phyloP scores from a whole-genome alignment of 495 filamentous ascomycete species.

The Cercophora sp. region DNA sequence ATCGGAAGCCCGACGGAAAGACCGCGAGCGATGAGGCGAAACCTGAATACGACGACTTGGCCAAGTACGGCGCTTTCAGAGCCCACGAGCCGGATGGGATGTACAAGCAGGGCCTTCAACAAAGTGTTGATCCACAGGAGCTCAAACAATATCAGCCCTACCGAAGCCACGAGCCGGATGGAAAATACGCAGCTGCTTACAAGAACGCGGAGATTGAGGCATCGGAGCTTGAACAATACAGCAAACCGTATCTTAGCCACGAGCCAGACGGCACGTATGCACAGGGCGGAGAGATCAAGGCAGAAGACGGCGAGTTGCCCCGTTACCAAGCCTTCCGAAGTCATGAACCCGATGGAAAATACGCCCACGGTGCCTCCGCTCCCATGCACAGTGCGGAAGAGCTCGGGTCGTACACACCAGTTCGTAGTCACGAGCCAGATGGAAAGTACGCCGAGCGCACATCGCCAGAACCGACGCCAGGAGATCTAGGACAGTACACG shows the following conservation, averaged over 20 bases:
- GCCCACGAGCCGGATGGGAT: conserved; percentile 26
- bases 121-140: too few relatives aligned
- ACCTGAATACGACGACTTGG: conserved; percentile 15
- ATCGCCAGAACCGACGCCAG: background rate
- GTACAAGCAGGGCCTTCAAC: conserved; percentile 18
- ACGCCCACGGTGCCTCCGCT: background rate
- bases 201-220: background rate
- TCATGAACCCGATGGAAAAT: conserved; percentile 18
- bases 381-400: conserved; percentile 10
- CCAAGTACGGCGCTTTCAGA: conserved; percentile 17
- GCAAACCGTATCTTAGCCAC: conserved; percentile 2
- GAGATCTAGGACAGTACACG: conserved; percentile 19
- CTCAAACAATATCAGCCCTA: conserved; percentile 28
- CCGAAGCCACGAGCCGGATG: conserved; percentile 32
- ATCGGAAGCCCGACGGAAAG: conserved; percentile 24
- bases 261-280: too few relatives aligned
- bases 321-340: conserved; percentile 3
- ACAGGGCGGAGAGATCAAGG: background rate
- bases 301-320: background rate
- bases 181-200: conserved; percentile 24
- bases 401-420: conserved; percentile 25
- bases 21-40: conserved; percentile 1
- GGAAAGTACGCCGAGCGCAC: conserved; percentile 26
- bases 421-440: conserved; percentile 33
- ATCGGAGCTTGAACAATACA: conserved; percentile 11